phyloP scores from a whole-genome alignment of 2,329 filamentous ascomycete species.

The Arachnomyces sp. region DNA sequence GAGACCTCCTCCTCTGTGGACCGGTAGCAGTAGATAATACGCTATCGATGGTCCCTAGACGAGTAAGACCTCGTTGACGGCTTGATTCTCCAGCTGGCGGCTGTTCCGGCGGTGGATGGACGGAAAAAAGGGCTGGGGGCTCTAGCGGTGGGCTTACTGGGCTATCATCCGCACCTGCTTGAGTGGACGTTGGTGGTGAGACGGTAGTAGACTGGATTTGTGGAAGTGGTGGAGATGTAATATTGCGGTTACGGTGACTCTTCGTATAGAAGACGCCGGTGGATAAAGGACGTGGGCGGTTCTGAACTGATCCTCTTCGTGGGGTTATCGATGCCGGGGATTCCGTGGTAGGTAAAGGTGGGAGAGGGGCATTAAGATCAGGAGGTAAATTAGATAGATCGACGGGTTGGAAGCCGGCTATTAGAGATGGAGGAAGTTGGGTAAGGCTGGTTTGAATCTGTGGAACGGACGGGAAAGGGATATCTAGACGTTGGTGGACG shows the following conservation, averaged over 20 bases:
- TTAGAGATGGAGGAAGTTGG: background rate
- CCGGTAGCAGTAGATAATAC: slow-evolving; percentile 9
- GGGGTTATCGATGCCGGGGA: slow-evolving; percentile 6
- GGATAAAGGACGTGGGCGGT: too few relatives aligned
- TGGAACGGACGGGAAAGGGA: background rate
- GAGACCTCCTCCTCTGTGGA: slow-evolving; percentile 8
- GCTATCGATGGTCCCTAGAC: background rate
- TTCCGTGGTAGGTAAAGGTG: background rate
- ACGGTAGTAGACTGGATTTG: background rate
- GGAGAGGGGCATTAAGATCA: background rate
- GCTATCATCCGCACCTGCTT: too few relatives aligned
- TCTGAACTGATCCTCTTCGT: background rate
- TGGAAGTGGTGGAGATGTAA: slow-evolving; percentile 1
- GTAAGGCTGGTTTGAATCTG: background rate
- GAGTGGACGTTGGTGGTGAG: too few relatives aligned
- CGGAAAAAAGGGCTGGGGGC: too few relatives aligned
- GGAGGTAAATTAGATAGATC: background rate
- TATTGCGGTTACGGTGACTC: too few relatives aligned
- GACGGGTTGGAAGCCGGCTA: background rate
- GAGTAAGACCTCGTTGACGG: background rate
- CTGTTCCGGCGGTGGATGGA: too few relatives aligned
- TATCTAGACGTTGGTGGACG: background rate
- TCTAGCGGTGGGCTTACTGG: too few relatives aligned
- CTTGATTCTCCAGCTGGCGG: too few relatives aligned
- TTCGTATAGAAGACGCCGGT: too few relatives aligned